phyloP scores from a whole-genome alignment of 495 filamentous ascomycete genomes.

The Sordaria brevicollis region DNA sequence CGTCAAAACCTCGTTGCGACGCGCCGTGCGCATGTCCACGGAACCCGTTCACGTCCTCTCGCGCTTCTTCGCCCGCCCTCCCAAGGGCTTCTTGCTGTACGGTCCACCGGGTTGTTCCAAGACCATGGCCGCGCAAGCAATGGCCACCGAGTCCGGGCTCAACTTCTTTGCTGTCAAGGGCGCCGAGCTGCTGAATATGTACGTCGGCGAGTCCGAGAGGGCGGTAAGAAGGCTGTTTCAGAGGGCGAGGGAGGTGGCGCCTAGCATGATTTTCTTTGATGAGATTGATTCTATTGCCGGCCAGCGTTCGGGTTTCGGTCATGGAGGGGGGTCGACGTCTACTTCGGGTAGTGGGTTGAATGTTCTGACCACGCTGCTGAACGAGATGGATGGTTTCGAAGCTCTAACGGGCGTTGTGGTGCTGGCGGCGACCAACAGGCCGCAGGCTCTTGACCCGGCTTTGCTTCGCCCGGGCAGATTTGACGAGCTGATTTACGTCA shows the following conservation, averaged over 20 bases:
- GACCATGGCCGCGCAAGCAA: constrained; percentile 83
- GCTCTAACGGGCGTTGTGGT: constrained; percentile 73
- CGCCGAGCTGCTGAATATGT: constrained; percentile 94
- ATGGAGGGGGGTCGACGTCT: constrained; percentile 9
- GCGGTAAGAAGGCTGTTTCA: constrained; percentile 80
- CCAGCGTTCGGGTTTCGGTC: constrained; percentile 43
- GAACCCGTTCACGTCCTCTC: constrained; percentile 49
- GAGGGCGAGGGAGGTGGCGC: constrained; percentile 74
- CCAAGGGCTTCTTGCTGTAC: constrained; percentile 82
- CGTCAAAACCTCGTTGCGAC: constrained; percentile 52
- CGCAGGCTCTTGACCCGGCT: constrained; percentile 77
- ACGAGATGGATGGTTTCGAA: constrained; percentile 96
- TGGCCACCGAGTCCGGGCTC: constrained; percentile 81
- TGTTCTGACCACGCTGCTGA: constrained; percentile 82
- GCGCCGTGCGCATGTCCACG: constrained; percentile 21
- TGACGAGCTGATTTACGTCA: constrained; percentile 84
- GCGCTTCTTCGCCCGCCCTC: constrained; percentile 36
- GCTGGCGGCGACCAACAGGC: constrained; percentile 90
- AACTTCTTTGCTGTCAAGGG: constrained; percentile 97
- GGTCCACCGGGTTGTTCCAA: constrained; percentile 95
- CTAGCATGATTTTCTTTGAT: constrained; percentile 96
- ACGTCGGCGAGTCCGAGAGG: constrained; percentile 92
- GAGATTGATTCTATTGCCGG: constrained; percentile 93
- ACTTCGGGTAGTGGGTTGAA: constrained; percentile 51
- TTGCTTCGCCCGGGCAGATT: constrained; percentile 82